These are phyloP conservation scores for Dillenia turbinata DNA, from an alignment of 164 flowering plant genomes.

Conservation along the genomic window DNA sequence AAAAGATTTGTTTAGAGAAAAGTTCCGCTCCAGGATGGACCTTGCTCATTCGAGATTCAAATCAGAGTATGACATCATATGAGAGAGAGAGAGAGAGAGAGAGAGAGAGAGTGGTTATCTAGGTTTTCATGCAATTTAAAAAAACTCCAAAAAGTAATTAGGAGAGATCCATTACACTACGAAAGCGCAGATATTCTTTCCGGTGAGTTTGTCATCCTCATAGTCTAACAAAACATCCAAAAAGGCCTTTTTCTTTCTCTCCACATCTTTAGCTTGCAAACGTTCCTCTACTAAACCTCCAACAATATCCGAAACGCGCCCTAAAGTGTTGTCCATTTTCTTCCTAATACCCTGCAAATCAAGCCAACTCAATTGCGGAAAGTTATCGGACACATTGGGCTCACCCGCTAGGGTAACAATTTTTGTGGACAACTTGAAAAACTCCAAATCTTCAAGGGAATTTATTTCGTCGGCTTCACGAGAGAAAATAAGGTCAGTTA, in stretches of 20 bases:
- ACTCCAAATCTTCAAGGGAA: slow-evolving; percentile 14
- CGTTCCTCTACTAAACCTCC: slow-evolving; percentile 12
- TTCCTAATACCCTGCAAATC: slow-evolving; percentile 20
- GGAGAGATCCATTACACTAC: slow-evolving; percentile 6
- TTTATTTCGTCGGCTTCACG: slow-evolving; percentile 9
- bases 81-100: too few species aligned
- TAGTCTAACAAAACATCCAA: slow-evolving; percentile 9
- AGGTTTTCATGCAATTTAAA: not conserved
- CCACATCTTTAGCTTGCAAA: not conserved
- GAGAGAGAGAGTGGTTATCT: too few species aligned
- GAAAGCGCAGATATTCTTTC: not conserved
- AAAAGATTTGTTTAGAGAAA: too few species aligned
- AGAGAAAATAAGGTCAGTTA: slow-evolving; percentile 22
- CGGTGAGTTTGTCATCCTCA: slow-evolving; percentile 6
- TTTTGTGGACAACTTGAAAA: slow-evolving; percentile 6
- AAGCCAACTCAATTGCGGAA: slow-evolving; percentile 15
- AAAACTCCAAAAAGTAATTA: not conserved
- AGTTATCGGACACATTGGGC: slow-evolving; percentile 24
- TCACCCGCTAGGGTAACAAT: slow-evolving; percentile 11
- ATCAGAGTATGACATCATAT: too few species aligned
- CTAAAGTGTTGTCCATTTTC: slow-evolving; percentile 4
- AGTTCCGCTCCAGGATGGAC: too few species aligned
- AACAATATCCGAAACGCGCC: slow-evolving; percentile 10
- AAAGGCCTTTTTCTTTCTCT: slow-evolving; percentile 1
- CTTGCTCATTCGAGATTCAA: too few species aligned